Evolutionary conservation across 2,329 filamentous ascomycete species (phyloP), one percentile per base, ranked within the genome.

Genomic region (Spiromastix sp.): DNA sequence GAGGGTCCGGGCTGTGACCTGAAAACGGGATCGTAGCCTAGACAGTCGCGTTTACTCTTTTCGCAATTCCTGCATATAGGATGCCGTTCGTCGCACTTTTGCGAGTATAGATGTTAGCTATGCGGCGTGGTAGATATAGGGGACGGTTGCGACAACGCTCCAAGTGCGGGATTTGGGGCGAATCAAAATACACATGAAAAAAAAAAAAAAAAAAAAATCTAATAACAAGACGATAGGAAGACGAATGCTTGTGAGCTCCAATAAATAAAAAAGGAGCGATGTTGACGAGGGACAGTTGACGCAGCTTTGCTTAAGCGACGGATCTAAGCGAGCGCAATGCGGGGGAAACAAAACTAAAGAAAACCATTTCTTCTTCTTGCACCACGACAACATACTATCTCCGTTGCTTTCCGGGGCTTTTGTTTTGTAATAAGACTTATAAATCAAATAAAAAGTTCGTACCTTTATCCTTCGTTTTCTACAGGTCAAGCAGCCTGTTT

Each of bases 31-130:
- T 80, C 76, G 70, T 79, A 80, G 40, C 76, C 76, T 42, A 78
- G 56, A 51, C 76, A 80, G 54, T 78, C 73, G 49, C 76, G 72
- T 54, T 79, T 79, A 59, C 72, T 77, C 55, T 80, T 80, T 47
- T 73, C 68, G 50, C 76, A 80, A 54, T 80, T 80, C 48, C 74
- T 64, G 69, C 91, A 98, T 41, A 81, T 79, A 15, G 91, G 91
- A 60, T 94, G 86, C 42, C 77, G 79, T 70, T 98, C 91, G 74
- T 96, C 91, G 66, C 91, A 98, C 91, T 95, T 58, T 47, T 42
- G n/a, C n/a, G 7, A 24, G n/a, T 24, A n/a, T 24, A 7, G 21
- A 7, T 24, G 21, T 24, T 24, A n/a, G 7, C 21, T 7, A n/a
- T 24, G 21, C n/a, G n/a, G n/a, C n/a, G n/a, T n/a, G n/a, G n/a